Percentiles rank a stretch among this genome's conserved stretches.
phyloP scores from a whole-genome alignment of 208 protist genomes.

The Wallacemonas sp. region DNA sequence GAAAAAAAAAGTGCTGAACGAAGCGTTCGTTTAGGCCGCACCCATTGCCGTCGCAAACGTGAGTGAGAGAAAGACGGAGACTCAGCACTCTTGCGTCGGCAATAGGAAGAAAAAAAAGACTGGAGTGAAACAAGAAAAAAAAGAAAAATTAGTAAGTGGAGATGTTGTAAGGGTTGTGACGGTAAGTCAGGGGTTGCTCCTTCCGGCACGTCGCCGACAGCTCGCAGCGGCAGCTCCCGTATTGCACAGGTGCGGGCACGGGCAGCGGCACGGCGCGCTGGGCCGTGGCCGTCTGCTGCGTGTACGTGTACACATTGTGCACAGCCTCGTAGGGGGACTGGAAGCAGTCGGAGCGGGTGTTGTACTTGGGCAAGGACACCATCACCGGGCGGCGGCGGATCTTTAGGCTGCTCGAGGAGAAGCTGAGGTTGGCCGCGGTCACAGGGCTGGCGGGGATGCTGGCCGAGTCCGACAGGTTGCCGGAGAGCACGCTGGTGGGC shows the following conservation, averaged over 20 bases:
- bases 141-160: constrained; percentile 24
- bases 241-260: constrained; percentile 1
- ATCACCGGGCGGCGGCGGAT: constrained; percentile 51
- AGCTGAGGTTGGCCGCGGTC: constrained; percentile 18
- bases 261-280: background rate
- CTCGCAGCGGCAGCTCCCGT: constrained; percentile 40
- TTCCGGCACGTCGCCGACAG: constrained; percentile 63
- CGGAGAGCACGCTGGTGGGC: constrained; percentile 17
- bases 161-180: constrained; percentile 84
- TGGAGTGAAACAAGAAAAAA: constrained; percentile 22
- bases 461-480: constrained; percentile 12
- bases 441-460: constrained; percentile 1
- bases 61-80: background rate
- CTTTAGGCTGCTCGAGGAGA: constrained; percentile 9
- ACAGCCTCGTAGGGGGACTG: constrained; percentile 21
- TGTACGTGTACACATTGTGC: constrained; percentile 17
- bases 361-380: constrained; percentile 59
- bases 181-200: constrained; percentile 69
- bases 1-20: constrained; percentile 20
- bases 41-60: background rate
- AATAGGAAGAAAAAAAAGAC: constrained; percentile 15
- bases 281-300: constrained; percentile 4
- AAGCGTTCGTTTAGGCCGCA: background rate
- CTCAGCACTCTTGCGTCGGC: background rate
- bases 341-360: constrained; percentile 19